Evolutionary conservation across 106 monocot species (phyloP), one percentile per base, ranked within the genome.

Genomic region (Phalaenopsis aphrodite): DNA sequence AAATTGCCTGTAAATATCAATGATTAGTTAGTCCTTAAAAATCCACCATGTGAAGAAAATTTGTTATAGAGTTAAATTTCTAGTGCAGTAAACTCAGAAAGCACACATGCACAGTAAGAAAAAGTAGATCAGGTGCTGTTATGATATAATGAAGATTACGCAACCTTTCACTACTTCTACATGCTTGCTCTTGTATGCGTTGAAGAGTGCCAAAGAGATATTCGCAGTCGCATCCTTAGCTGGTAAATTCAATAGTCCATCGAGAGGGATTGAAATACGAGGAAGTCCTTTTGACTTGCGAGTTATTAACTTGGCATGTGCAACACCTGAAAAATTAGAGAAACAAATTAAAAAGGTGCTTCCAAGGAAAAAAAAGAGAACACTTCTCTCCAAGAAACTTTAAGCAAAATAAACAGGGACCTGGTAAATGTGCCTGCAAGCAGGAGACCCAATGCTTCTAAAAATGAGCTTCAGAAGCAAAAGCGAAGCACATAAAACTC

Each of bases 241-340:
- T 56, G 84, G 56, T 46, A 87, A 85, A 78, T 80, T 76, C 56
- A 38, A 18, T 15, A 85, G 47, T 65, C 69, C 79, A 55, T 85
- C 75, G 76, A 93, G 93, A 76, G 85, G n/a, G 46, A 93, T 30
- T 69, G 90, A 83, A 56, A 93, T 87, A 37, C 90, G 88, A 80
- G 93, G 93, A 39, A 93, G 77, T 68, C 93, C 90, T 71, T 90
- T 93, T 2, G 90, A 84, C 86, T 93, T 93, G 78, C 79, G 83
- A 79, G 88, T 88, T 82, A 87, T 66, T 55, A 93, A 78, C 30
- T 87, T 88, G 69, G 85, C 87, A 82, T 64, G 17, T 16, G 21
- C 30, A 15, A 21, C 45, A n/a, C 39, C 72, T 55, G 24, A 78
- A 78, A 23, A 78, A 23, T 17, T 52, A 12, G 14, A 37, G 17